Base-by-base conservation (phyloP, 2,329 filamentous ascomycete species). In the Clarireedia hainanense region DNA sequence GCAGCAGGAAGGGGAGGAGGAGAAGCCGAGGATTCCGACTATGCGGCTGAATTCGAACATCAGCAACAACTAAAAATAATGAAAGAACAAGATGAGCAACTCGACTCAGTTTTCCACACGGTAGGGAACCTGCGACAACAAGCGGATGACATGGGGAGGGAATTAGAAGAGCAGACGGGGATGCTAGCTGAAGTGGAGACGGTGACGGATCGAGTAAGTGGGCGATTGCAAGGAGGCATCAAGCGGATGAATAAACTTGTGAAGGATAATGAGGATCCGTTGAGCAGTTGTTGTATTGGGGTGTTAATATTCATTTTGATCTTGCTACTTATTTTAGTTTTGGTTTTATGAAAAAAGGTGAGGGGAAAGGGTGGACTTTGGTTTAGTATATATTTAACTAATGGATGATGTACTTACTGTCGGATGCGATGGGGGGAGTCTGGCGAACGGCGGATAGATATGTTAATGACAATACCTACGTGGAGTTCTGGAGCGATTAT, bases 131-230 rank as follows among this genome's bases (percentile, higher is more conserved):
- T 99, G 68, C 79, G 92, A 55, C 80, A 87, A 68, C 94, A 97
- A 77, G 95, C 94, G 1, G 86, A 95, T 72, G 89, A 91, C 64
- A 99, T 99, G 92, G 92, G 94, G 1, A 79, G 92, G 56, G 94
- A 99, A 75, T 77, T 99, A 47, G 95, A 96, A 73, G 94, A 99
- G 74, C 94, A 99, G 77, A 80, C 80, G 23, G 89, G 91, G 71
- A 86, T 97, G 80, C 77, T 99, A 56, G 85, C 94, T 60, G 85
- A 88, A 52, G 87, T 95, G 42, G 92, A 97, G 72, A 80, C 78
- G 30, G 77, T 95, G 56, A 90, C 89, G 4, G 91, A 97, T 70
- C 80, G 92, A 36, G 91, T 99, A 1, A 88, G 89, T 14, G 88
- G 89, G 1, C 85, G 94, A 68, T 73, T 99, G 66, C 84, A 90